Evolutionary conservation across 805 yeast species (phyloP).

Genomic region (Cyberlindnera misumaiensis): DNA sequence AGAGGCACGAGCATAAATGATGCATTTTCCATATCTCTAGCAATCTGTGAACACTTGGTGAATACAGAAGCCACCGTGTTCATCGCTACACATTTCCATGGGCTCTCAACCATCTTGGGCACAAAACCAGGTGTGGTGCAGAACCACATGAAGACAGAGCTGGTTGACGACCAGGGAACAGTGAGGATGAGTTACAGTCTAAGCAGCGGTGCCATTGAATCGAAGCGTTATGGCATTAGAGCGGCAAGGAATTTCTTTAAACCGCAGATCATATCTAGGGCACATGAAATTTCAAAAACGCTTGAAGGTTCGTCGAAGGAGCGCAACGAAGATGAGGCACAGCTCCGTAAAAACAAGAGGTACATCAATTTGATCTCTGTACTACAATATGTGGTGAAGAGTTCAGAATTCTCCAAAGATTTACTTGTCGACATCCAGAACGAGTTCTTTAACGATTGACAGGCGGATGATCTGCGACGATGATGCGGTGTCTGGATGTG

Average conservation of each 20-base stretch:
- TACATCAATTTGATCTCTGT: conserved; percentile 24
- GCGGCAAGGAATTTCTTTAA: conserved; percentile 24
- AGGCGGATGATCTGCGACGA: neutral
- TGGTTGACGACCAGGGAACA: conserved; percentile 10
- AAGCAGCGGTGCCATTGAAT: conserved; percentile 15
- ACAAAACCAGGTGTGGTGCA: conserved; percentile 30
- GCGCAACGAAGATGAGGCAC: conserved; percentile 2
- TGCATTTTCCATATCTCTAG: conserved; percentile 45
- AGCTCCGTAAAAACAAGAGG: conserved; percentile 19
- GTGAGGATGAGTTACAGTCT: conserved; percentile 28
- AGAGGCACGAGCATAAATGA: conserved; percentile 45
- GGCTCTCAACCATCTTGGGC: conserved; percentile 31
- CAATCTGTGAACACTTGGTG: conserved; percentile 34
- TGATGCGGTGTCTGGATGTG: no score
- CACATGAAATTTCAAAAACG: conserved; percentile 21
- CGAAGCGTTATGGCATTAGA: conserved; percentile 28
- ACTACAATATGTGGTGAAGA: conserved; percentile 13
- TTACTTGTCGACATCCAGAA: conserved; percentile 22
- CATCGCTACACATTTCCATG: conserved; percentile 39
- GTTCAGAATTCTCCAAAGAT: conserved; percentile 9
- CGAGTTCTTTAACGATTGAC: conserved; percentile 15
- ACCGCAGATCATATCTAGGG: conserved; percentile 20
- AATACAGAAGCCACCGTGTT: conserved; percentile 26
- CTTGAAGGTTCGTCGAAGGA: conserved; percentile 5
- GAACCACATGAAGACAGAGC: conserved; percentile 29